Evolutionary conservation across 306 rosid species (phyloP), one percentile per base, ranked within the genome.

Genomic region (Clitoria ternatea): DNA sequence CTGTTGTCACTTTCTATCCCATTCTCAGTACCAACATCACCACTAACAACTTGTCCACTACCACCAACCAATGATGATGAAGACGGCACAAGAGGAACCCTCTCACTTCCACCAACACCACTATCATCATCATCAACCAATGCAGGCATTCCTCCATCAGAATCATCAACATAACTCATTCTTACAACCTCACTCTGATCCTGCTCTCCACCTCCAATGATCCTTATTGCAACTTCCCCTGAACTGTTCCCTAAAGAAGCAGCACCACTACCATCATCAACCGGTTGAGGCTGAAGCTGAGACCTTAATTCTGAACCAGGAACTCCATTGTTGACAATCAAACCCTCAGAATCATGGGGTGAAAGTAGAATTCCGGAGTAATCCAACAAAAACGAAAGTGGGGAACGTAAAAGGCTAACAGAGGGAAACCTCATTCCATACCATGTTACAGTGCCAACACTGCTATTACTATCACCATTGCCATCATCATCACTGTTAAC

Each of bases 151-250:
- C 87, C 71, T 29, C 65, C n/a, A n/a, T n/a, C n/a, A n/a, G n/a
- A n/a, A n/a, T n/a, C n/a, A 10, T 70, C 85, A 43, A 70, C 85
- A 56, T 68, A 67, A 8, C 66, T 77, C 15, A 13, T 64, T 53
- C 66, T 81, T 54, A 75, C 84, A 19, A 20, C 56, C 53, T 43
- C 69, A 55, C 61, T 57, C 43, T 66, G 74, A 22, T 54, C 85
- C 27, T 57, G 87, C 8, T 81, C 91, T 2, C 77, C 78, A 14
- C 61, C 72, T 12, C 84, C 92, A 23, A 82, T 84, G 3, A 88
- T 91, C 61, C 88, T 63, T 63, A 86, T 83, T 0, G 89, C 79
- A 74, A 91, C 92, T 80, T 83, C 96, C 12, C 76, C 87, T 2
- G 89, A 19, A 3, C 76, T 67, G 12, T 55, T 73, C 30, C 87